Conservation (phyloP, 2,329 filamentous ascomycete genomes). For the Thielaviopsis ethacetica region DNA sequence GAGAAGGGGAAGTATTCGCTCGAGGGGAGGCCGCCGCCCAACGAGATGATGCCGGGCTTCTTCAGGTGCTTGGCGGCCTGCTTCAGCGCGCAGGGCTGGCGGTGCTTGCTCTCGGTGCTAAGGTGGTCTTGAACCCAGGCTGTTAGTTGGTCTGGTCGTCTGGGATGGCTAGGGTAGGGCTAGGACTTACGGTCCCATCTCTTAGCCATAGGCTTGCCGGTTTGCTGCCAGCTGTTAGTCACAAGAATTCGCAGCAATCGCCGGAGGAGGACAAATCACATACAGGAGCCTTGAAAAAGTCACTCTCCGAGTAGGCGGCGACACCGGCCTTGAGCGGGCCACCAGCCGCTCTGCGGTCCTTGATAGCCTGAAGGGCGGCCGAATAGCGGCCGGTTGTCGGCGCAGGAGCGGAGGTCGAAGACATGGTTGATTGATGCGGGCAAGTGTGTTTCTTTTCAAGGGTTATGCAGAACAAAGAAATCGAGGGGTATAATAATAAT, state of each 20-base stretch:
- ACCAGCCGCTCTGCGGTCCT: slow-evolving; percentile 51
- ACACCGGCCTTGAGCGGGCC: slow-evolving; percentile 58
- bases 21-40: slow-evolving; percentile 82
- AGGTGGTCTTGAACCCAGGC: slow-evolving; percentile 30
- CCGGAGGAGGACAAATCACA: slow-evolving; percentile 15
- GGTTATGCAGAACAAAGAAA: not conserved
- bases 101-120: slow-evolving; percentile 42
- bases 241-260: not conserved
- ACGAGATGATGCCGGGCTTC: slow-evolving; percentile 71
- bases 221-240: slow-evolving; percentile 16
- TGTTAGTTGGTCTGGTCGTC: slow-evolving; percentile 6
- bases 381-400: slow-evolving; percentile 8
- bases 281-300: slow-evolving; percentile 67
- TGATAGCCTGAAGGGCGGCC: slow-evolving; percentile 39
- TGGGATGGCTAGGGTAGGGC: not conserved
- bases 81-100: slow-evolving; percentile 61
- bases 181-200: slow-evolving; percentile 62
- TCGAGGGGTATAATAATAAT: no score
- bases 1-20: slow-evolving; percentile 88
- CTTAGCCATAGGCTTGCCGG: slow-evolving; percentile 57
- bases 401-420: not conserved
- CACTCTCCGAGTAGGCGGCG: slow-evolving; percentile 61
- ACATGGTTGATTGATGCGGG: not conserved
- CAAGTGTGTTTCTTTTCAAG: not conserved
- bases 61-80: slow-evolving; percentile 63